Evolutionary conservation across 768 basidiomycete genomes (phyloP).

Genomic region (Chlorophyllum brunneum): DNA sequence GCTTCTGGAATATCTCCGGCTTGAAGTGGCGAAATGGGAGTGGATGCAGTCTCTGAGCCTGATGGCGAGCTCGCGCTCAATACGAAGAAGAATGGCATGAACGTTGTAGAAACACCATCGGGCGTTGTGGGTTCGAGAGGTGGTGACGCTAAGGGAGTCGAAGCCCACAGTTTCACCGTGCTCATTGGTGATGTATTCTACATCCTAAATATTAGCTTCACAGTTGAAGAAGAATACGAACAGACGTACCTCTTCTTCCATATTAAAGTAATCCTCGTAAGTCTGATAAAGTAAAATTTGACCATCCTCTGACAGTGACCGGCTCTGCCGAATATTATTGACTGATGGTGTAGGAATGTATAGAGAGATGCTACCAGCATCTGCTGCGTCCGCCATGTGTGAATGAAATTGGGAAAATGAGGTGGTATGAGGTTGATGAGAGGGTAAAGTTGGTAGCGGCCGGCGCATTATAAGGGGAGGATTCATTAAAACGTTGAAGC

Average conservation of each 20-base stretch:
- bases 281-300: slow-evolving; percentile 1
- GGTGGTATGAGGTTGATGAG: neutral
- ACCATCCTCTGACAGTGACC: neutral
- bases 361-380: neutral
- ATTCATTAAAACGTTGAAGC: neutral
- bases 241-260: slow-evolving; percentile 9
- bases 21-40: neutral
- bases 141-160: neutral
- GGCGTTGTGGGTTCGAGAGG: neutral
- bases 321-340: neutral
- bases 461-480: neutral
- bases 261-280: slow-evolving; percentile 10
- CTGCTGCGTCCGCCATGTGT: neutral
- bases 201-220: neutral
- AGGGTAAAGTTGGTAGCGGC: neutral
- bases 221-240: neutral
- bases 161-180: too few relatives aligned
- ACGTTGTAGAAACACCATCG: neutral
- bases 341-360: neutral
- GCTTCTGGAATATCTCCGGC: slow-evolving; percentile 5
- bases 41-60: neutral
- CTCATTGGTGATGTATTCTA: neutral
- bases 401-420: neutral
- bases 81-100: slow-evolving; percentile 3
- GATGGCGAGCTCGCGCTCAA: slow-evolving; percentile 2